Evolutionary conservation across 1,284 basidiomycete species (phyloP), one percentile per base, ranked within the genome.

Genomic region (Cutaneotrichosporon sp.): DNA sequence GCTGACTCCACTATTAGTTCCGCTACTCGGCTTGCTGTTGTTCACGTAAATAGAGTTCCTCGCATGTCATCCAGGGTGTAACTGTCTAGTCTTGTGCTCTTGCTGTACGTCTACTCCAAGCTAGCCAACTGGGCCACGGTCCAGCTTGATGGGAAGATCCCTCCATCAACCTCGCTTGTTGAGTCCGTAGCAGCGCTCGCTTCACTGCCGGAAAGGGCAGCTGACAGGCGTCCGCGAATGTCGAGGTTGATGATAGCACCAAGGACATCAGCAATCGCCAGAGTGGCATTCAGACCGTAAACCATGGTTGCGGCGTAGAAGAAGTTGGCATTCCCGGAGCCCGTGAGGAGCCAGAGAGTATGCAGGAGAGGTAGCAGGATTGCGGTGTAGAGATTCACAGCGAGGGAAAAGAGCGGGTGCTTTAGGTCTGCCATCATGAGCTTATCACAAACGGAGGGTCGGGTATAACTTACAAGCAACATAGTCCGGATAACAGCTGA

Each of bases 291-390:
- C 62, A 91, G 80, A 0, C 88, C 91, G 73, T 93, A 93, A 5
- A 98, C 93, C 61, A 97, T 79, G 2, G 90, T 97, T 5, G 87
- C 86, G 0, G 94, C 94, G 67, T 97, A 98, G 77, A 90, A 97
- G 76, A 98, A 99, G 71, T 98, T 98, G 39, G 94, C 92, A 67
- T 98, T 98, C 2, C 92, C 94, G 5, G 91, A 90, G 0, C 92
- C 93, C 46, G 91, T 87, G 8, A 80, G 79, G 5, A 97, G 81
- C 94, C 96, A 98, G 4, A 97, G 78, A 56, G 90, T 82, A 66
- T 96, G 84, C 72, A 98, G 93, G 16, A 96, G 79, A 0, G 92
- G 93, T 52, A 97, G 81, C 10, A 98, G 84, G 20, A 92, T 80
- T 1, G 84, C 79, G 0, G 93, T 84, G 67, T 97, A 92, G 1